These are phyloP conservation scores for Aspergillus coremiiformis DNA, from an alignment of 495 filamentous ascomycete species.

Conservation along the genomic window DNA sequence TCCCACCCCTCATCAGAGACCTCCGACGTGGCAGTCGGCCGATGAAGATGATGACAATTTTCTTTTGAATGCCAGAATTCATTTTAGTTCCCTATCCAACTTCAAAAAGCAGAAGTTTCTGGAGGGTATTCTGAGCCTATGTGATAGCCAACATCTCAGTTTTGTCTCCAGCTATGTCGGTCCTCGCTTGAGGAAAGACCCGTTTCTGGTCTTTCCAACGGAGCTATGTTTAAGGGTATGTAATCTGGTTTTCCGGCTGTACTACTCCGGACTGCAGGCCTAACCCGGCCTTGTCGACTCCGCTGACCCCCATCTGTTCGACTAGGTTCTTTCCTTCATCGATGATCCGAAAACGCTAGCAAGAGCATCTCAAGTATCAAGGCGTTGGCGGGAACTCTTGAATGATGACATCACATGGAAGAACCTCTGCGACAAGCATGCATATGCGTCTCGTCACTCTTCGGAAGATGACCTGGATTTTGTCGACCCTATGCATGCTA, in stretches of 20 bases:
- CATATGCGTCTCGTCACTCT: slow-evolving; percentile 58
- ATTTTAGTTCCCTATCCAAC: slow-evolving; percentile 48
- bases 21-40: slow-evolving; percentile 50
- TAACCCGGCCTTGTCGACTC: slow-evolving; percentile 1
- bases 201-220: slow-evolving; percentile 80
- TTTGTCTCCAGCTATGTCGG: slow-evolving; percentile 92
- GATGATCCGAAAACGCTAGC: slow-evolving; percentile 91
- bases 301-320: slow-evolving; percentile 1
- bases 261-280: background rate
- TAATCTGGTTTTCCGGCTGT: background rate
- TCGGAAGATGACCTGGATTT: slow-evolving; percentile 40
- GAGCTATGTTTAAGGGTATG: slow-evolving; percentile 83
- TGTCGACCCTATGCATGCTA: slow-evolving; percentile 26
- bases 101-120: slow-evolving; percentile 57
- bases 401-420: slow-evolving; percentile 98
- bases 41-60: slow-evolving; percentile 52
- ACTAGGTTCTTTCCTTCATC: slow-evolving; percentile 81
- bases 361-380: slow-evolving; percentile 86
- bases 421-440: slow-evolving; percentile 87
- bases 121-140: slow-evolving; percentile 79
- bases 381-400: slow-evolving; percentile 83
- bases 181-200: slow-evolving; percentile 90
- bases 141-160: slow-evolving; percentile 87
- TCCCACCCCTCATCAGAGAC: slow-evolving; percentile 55
- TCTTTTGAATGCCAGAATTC: slow-evolving; percentile 45